phyloP scores from a whole-genome alignment of 306 rosid genomes.

The Abrus pulchellus region DNA sequence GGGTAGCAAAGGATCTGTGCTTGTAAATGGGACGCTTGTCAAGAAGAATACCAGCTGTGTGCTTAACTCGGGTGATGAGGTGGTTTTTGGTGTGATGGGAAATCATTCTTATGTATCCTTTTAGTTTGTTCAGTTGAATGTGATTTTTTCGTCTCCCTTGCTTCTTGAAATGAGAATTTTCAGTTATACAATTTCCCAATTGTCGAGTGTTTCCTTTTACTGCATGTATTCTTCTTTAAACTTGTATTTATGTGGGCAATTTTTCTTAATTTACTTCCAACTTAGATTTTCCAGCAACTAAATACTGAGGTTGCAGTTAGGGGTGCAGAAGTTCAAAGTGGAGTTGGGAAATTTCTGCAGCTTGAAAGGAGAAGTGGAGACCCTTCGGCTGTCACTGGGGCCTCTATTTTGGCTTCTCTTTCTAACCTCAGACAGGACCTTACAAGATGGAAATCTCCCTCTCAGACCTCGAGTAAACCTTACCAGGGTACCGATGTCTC shows the following conservation, averaged over 20 bases:
- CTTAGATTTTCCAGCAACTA: slow-evolving; percentile 77
- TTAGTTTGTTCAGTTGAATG: slow-evolving; percentile 13
- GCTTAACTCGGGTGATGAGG: slow-evolving; percentile 88
- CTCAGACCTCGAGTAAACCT: slow-evolving; percentile 60
- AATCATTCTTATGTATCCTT: slow-evolving; percentile 92
- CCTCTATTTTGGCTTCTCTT: slow-evolving; percentile 90
- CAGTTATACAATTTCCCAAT: neutral
- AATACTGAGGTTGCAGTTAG: slow-evolving; percentile 62
- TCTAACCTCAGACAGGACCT: slow-evolving; percentile 70
- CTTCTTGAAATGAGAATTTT: slow-evolving; percentile 9
- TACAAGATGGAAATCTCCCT: slow-evolving; percentile 73
- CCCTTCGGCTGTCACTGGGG: slow-evolving; percentile 91
- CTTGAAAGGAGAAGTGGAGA: slow-evolving; percentile 82
- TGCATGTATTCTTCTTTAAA: neutral
- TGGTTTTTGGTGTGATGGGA: slow-evolving; percentile 73
- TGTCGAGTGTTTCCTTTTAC: neutral
- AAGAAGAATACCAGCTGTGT: slow-evolving; percentile 68
- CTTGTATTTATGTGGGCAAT: slow-evolving; percentile 38
- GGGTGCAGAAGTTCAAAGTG: slow-evolving; percentile 68
- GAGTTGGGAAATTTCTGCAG: slow-evolving; percentile 66
- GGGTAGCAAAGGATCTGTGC: slow-evolving; percentile 83
- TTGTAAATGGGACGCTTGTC: slow-evolving; percentile 72
- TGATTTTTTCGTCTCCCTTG: slow-evolving; percentile 1
- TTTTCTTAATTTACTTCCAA: slow-evolving; percentile 59
- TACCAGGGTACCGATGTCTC: slow-evolving; percentile 65